These are phyloP conservation scores for Houttuynia cordata DNA, from an alignment of 164 flowering plant species.

Conservation along the genomic window DNA sequence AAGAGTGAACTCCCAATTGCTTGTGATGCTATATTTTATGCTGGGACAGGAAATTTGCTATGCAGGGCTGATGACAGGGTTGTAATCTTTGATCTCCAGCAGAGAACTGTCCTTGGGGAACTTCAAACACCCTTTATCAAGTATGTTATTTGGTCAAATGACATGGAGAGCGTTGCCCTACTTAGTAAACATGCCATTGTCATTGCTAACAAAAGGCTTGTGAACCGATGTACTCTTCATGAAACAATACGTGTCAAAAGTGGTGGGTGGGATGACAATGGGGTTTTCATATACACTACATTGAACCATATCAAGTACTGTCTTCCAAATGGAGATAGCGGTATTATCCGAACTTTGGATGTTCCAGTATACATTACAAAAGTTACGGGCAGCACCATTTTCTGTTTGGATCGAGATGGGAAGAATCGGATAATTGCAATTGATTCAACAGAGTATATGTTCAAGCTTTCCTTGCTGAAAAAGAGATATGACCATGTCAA, in stretches of 20 bases:
- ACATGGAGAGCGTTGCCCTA: slow-evolving; percentile 87
- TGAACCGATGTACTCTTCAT: slow-evolving; percentile 79
- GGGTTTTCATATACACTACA: slow-evolving; percentile 83
- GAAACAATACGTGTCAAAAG: slow-evolving; percentile 92
- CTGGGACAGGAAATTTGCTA: slow-evolving; percentile 81
- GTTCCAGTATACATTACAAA: slow-evolving; percentile 66
- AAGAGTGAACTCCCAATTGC: slow-evolving; percentile 53
- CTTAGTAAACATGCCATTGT: slow-evolving; percentile 84
- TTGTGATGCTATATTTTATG: slow-evolving; percentile 80
- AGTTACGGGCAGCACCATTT: slow-evolving; percentile 53
- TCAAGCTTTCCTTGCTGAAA: slow-evolving; percentile 46
- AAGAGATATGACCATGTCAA: slow-evolving; percentile 73
- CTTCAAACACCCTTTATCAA: slow-evolving; percentile 73
- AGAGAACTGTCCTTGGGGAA: slow-evolving; percentile 75
- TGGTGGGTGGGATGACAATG: slow-evolving; percentile 90
- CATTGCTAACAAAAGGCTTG: slow-evolving; percentile 75
- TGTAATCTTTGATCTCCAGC: slow-evolving; percentile 78
- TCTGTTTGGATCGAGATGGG: slow-evolving; percentile 68
- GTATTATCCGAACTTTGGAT: slow-evolving; percentile 70
- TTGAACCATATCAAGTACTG: slow-evolving; percentile 82
- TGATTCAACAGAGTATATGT: slow-evolving; percentile 80
- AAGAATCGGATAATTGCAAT: slow-evolving; percentile 48
- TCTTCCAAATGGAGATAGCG: slow-evolving; percentile 79
- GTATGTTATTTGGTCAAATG: slow-evolving; percentile 87
- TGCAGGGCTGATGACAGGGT: slow-evolving; percentile 84